Percentiles rank a stretch among this genome's conserved stretches.
phyloP scores from a whole-genome alignment of 495 filamentous ascomycete species.

The Lepidopterella palustris region DNA sequence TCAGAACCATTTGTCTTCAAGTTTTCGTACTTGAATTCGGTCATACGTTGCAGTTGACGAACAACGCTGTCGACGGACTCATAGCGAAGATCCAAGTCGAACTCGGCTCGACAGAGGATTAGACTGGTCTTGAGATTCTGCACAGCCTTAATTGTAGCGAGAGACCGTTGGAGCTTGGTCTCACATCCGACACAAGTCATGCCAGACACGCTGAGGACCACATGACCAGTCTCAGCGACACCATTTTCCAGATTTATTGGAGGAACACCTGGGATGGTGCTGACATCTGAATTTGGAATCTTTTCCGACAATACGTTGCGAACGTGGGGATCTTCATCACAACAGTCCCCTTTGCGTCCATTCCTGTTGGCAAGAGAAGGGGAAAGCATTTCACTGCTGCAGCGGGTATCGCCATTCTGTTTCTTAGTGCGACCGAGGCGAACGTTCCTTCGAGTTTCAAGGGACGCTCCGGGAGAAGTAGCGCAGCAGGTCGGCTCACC shows the following conservation, averaged over 20 bases:
- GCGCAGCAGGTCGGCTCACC: background rate
- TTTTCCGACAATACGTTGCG: background rate
- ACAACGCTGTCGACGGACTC: conserved; percentile 41
- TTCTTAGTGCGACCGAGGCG: background rate
- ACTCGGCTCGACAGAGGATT: conserved; percentile 55
- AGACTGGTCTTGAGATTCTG: conserved; percentile 54
- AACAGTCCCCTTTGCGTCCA: background rate
- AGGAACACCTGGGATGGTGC: background rate
- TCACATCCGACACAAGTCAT: conserved; percentile 66
- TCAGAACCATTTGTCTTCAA: conserved; percentile 42
- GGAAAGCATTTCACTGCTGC: background rate
- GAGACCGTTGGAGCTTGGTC: conserved; percentile 47
- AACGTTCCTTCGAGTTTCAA: background rate
- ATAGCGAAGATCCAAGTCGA: conserved; percentile 44
- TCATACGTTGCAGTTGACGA: conserved; percentile 48
- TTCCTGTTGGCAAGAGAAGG: background rate
- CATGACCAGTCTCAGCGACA: conserved; percentile 23
- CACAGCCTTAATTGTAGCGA: conserved; percentile 40
- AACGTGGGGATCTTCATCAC: background rate
- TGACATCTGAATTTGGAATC: background rate
- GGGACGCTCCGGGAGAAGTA: background rate
- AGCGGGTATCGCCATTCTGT: background rate
- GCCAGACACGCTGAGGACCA: conserved; percentile 51
- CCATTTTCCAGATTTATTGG: conserved; percentile 12
- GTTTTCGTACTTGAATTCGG: conserved; percentile 53